Evolutionary conservation across 2,329 filamentous ascomycete genomes (phyloP).

Genomic region (Canariomyces notabilis): DNA sequence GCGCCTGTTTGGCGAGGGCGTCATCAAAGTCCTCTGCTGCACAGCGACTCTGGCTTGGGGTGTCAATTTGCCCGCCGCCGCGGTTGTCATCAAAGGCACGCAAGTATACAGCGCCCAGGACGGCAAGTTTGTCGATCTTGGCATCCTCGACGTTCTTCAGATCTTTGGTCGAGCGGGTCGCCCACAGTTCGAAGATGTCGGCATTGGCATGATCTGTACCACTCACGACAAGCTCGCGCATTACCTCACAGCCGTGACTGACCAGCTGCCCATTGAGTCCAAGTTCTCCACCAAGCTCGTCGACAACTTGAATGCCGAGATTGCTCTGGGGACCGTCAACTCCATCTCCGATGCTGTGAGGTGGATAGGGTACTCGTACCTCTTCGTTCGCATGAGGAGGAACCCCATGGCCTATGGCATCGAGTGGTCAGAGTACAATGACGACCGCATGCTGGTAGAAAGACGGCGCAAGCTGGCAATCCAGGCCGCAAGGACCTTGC

Average conservation of each 20-base stretch:
- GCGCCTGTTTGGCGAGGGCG: conserved; percentile 79
- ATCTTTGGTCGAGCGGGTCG: conserved; percentile 98
- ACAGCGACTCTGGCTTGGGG: conserved; percentile 97
- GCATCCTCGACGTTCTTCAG: conserved; percentile 93
- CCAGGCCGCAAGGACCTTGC: conserved; percentile 78
- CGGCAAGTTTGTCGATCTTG: conserved; percentile 92
- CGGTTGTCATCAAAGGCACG: conserved; percentile 96
- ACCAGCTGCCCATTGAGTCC: conserved; percentile 97
- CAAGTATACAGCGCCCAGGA: conserved; percentile 95
- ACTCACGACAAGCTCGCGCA: conserved; percentile 90
- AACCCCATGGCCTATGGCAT: conserved; percentile 92
- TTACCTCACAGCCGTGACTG: conserved; percentile 87
- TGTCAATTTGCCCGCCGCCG: conserved; percentile 94
- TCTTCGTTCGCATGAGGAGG: conserved; percentile 93
- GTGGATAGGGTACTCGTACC: conserved; percentile 96
- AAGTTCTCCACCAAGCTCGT: conserved; percentile 89
- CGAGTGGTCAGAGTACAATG: conserved; percentile 82
- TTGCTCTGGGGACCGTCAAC: conserved; percentile 88
- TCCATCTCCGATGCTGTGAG: conserved; percentile 90
- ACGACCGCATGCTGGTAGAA: conserved; percentile 84
- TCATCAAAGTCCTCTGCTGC: conserved; percentile 97
- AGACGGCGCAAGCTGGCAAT: conserved; percentile 80
- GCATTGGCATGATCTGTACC: conserved; percentile 97
- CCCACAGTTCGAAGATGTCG: conserved; percentile 94
- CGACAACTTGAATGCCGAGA: conserved; percentile 94